Evolutionary conservation across 2,329 filamentous ascomycete species (phyloP), one percentile per base, ranked within the genome.

Genomic region (Thelonectria olida): DNA sequence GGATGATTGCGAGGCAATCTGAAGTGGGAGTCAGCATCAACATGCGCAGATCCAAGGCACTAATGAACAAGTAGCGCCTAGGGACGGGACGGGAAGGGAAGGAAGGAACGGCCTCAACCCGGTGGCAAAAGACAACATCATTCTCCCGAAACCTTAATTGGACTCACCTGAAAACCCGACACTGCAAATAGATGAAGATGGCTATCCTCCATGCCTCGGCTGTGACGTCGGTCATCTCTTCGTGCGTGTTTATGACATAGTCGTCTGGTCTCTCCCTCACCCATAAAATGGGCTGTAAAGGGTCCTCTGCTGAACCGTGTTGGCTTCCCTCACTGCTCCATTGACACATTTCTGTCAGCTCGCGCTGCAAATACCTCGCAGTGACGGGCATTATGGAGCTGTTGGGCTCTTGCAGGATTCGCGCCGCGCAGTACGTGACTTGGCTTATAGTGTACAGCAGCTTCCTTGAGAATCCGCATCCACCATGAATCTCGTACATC

Each of bases 121-220:
- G n/a, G 27, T 23, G 15, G 20, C 39, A 17, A 34, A 47, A 42
- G 17, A 36, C 23, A 44, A n/a, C 22, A 27, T 25, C 31, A 34
- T 41, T 22, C 39, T 22, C 8, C 53, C 28, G 38, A 42, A 38
- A 9, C 31, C 28, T 23, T 12, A 38, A 15, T n/a, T 13, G 15
- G 7, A 31, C 70, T 41, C 64, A 79, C 77, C 77, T 75, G 41
- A 76, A 52, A 13, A 78, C 72, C 20, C 78, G 76, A 39, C 77
- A 80, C 54, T 79, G 76, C 9, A 76, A 56, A 59, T 80, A 80
- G 7, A 80, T 68, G 7, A 80, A 73, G 5, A 72, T 76, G 5
- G 78, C 75, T 36, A 80, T 58, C 48, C 79, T 75, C 78, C 79
- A 80, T 9, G 77, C 75, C 62, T 80, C 79, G 1, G 78, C 78